Conservation (phyloP, 2,329 filamentous ascomycete species). For the Pseudovirgaria hyperparasitica region DNA sequence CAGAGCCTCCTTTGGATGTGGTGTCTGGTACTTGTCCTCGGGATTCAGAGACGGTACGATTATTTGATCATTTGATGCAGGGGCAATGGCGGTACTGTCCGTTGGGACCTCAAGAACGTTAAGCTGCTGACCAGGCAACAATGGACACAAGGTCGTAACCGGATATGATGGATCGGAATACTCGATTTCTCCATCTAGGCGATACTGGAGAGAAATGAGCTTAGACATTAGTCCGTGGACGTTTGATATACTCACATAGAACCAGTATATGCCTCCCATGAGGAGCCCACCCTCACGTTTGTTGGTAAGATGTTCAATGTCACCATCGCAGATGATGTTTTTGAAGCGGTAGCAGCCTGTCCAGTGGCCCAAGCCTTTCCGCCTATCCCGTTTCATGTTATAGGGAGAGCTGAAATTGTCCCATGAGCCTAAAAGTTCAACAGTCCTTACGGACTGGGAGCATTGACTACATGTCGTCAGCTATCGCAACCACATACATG, state of each 20-base stretch:
- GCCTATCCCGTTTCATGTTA: constrained; percentile 66
- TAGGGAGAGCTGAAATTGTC: constrained; percentile 79
- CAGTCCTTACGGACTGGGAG: constrained; percentile 43
- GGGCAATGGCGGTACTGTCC: constrained; percentile 55
- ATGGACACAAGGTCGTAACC: constrained; percentile 67
- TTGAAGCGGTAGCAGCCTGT: constrained; percentile 77
- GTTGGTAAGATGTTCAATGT: constrained; percentile 35
- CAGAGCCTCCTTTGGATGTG: constrained; percentile 43
- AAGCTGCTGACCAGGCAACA: constrained; percentile 75
- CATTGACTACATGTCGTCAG: constrained; percentile 20
- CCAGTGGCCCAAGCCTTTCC: constrained; percentile 67
- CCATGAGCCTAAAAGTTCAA: constrained; percentile 84
- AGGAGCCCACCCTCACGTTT: constrained; percentile 68
- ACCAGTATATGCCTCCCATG: constrained; percentile 92
- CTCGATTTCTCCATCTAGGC: constrained; percentile 67
- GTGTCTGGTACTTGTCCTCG: constrained; percentile 60
- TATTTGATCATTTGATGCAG: constrained; percentile 50
- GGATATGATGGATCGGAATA: constrained; percentile 60
- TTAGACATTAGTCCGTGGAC: constrained; percentile 6
- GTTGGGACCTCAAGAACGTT: constrained; percentile 74
- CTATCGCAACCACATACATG: constrained; percentile 8
- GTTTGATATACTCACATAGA: constrained; percentile 56
- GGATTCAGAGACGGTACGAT: constrained; percentile 64
- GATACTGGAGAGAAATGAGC: constrained; percentile 47
- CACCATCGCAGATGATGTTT: constrained; percentile 72